phyloP scores from a whole-genome alignment of 164 flowering plant genomes.

The Liquidambar formosana region DNA sequence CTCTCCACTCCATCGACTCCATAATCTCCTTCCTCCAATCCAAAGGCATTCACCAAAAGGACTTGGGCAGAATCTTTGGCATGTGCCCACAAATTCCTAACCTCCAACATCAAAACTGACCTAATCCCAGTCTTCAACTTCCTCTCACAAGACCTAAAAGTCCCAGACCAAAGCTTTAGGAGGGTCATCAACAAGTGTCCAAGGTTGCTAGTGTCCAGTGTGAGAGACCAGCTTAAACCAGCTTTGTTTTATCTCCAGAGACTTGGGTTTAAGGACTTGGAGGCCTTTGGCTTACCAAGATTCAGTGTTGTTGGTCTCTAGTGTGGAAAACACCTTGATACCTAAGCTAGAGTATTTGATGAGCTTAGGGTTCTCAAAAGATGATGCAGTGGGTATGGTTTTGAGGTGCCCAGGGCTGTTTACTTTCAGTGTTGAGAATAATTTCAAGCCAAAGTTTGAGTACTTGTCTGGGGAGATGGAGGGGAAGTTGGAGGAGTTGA shows the following conservation, averaged over 20 bases:
- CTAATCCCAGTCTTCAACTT: slow-evolving; percentile 72
- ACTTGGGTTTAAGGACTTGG: slow-evolving; percentile 69
- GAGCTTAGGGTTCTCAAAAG: slow-evolving; percentile 49
- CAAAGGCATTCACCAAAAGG: slow-evolving; percentile 81
- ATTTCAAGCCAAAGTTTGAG: slow-evolving; percentile 83
- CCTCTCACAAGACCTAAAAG: slow-evolving; percentile 58
- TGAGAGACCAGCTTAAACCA: slow-evolving; percentile 71
- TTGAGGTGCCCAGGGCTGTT: slow-evolving; percentile 76
- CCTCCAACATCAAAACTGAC: slow-evolving; percentile 59
- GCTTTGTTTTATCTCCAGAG: slow-evolving; percentile 66
- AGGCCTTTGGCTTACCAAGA: slow-evolving; percentile 71
- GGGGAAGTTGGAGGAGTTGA: slow-evolving; percentile 64
- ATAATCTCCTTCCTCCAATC: slow-evolving; percentile 71
- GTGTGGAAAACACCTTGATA: slow-evolving; percentile 73
- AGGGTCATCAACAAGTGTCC: slow-evolving; percentile 82
- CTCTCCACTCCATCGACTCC: slow-evolving; percentile 68
- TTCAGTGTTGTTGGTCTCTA: slow-evolving; percentile 74
- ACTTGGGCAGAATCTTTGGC: slow-evolving; percentile 75
- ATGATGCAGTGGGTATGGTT: slow-evolving; percentile 77
- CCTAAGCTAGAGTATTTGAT: slow-evolving; percentile 72
- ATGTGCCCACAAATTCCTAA: slow-evolving; percentile 88
- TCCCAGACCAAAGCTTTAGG: slow-evolving; percentile 66
- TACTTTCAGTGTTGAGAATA: slow-evolving; percentile 88
- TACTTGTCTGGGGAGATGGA: slow-evolving; percentile 62
- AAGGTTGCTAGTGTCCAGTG: slow-evolving; percentile 52